Evolutionary conservation across 129 eudicot genomes (phyloP), one percentile per base, ranked within the genome.

Genomic region (Glebionis coronaria): DNA sequence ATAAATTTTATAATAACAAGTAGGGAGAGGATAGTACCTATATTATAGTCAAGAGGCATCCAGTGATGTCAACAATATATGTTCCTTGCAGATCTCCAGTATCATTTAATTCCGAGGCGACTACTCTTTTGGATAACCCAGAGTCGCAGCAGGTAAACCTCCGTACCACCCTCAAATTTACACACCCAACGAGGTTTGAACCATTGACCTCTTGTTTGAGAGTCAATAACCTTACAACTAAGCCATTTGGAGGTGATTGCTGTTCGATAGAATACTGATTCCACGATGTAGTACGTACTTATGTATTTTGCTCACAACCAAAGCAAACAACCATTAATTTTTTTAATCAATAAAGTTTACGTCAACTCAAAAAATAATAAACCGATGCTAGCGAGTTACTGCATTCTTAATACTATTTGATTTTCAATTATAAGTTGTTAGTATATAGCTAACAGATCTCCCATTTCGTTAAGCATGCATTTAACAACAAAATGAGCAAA

Each of bases 11-110:
- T 23, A 23, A 23, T 23, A 2, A 23, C 25, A 23, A 23, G 38
- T 29, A 29, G 38, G 8, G 40, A 9, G 7, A 7, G 40, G 2
- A 35, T 35, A 35, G 9, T 35, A 19, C 21, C 58, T 58, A 44
- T 45, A 4, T 44, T 58, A 44, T 57, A 70, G 13, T 10, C 67
- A 70, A 46, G 35, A 58, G 31, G 67, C 58, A 49, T 58, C 67
- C 66, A 27, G 5, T 59, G 40, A 35, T 35, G 40, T 31, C 40
- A 5, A 31, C 40, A 31, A 31, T 31, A 29, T 29, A 29, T 0
- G 1, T 4, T 31, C 38, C n/a, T n/a, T n/a, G n/a, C n/a, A n/a
- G n/a, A n/a, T n/a, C n/a, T n/a, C n/a, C n/a, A n/a, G n/a, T n/a
- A n/a, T n/a, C n/a, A n/a, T n/a, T n/a, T n/a, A n/a, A n/a, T n/a